phyloP scores from a whole-genome alignment of 2,329 filamentous ascomycete species.

The Pseudocercospora crystallina region DNA sequence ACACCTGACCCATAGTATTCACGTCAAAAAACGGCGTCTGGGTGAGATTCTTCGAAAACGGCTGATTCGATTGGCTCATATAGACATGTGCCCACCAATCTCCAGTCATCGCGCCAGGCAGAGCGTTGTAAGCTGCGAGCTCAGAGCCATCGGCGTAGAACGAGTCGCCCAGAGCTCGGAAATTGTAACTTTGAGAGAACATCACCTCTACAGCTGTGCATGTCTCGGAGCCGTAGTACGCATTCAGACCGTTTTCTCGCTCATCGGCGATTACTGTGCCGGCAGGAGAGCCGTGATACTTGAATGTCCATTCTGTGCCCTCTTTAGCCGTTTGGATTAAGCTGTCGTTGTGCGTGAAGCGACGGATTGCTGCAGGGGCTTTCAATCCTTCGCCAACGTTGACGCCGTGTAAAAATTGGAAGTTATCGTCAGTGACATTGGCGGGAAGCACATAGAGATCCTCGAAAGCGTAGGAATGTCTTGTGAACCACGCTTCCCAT shows the following conservation, averaged over 20 bases:
- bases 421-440: slow-evolving; percentile 30
- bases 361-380: slow-evolving; percentile 45
- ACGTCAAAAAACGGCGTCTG: slow-evolving; percentile 51
- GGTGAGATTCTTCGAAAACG: slow-evolving; percentile 46
- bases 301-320: slow-evolving; percentile 50
- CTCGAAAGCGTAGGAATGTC: slow-evolving; percentile 28
- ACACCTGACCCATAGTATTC: slow-evolving; percentile 47
- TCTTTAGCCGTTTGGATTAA: slow-evolving; percentile 42
- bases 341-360: slow-evolving; percentile 46
- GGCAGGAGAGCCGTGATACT: slow-evolving; percentile 50
- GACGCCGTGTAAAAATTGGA: slow-evolving; percentile 48
- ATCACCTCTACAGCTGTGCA: slow-evolving; percentile 55
- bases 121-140: slow-evolving; percentile 54
- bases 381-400: slow-evolving; percentile 52
- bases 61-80: slow-evolving; percentile 55
- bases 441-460: slow-evolving; percentile 24
- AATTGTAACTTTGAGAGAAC: slow-evolving; percentile 53
- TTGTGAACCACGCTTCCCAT: slow-evolving; percentile 36
- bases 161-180: slow-evolving; percentile 48
- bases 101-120: slow-evolving; percentile 52
- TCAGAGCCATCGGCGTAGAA: slow-evolving; percentile 55
- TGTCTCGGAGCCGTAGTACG: slow-evolving; percentile 46
- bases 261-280: slow-evolving; percentile 55
- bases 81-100: slow-evolving; percentile 61
- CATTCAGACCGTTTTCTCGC: slow-evolving; percentile 46